These are phyloP conservation scores for Xenosphaeropsis pyriputrescens DNA, from an alignment of 2,329 filamentous ascomycete species.

Conservation along the genomic window DNA sequence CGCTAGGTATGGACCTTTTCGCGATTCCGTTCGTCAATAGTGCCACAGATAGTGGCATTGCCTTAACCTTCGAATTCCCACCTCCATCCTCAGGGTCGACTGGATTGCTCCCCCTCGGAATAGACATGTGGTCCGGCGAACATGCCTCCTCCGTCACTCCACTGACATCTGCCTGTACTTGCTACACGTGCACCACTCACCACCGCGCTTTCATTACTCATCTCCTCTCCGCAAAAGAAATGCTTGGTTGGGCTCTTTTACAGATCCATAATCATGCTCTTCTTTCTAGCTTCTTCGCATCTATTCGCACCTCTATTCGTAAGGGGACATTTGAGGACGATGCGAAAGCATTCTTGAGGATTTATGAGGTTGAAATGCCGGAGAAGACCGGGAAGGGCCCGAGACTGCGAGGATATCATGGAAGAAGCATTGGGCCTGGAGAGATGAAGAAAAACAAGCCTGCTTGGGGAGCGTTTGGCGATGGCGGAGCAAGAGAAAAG, in stretches of 20 bases:
- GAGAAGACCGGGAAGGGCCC: conserved; percentile 64
- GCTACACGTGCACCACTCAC: conserved; percentile 73
- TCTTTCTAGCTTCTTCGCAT: conserved; percentile 58
- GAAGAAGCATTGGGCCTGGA: conserved; percentile 47
- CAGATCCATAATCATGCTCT: conserved; percentile 82
- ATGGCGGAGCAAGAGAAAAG: conserved; percentile 7
- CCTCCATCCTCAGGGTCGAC: background rate
- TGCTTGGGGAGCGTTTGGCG: conserved; percentile 43
- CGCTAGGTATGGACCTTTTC: conserved; percentile 67
- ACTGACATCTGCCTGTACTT: conserved; percentile 49
- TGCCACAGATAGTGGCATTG: conserved; percentile 73
- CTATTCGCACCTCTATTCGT: conserved; percentile 49
- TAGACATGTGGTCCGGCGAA: conserved; percentile 58
- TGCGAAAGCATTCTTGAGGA: conserved; percentile 24
- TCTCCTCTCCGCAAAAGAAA: conserved; percentile 79
- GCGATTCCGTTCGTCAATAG: conserved; percentile 60
- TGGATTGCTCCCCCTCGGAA: conserved; percentile 40
- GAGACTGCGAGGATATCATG: conserved; percentile 69
- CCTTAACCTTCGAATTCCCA: conserved; percentile 60
- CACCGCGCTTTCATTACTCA: conserved; percentile 82
- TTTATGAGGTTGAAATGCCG: conserved; percentile 60
- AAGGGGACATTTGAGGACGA: conserved; percentile 41
- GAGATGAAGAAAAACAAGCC: conserved; percentile 54
- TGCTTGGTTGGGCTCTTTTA: conserved; percentile 88
- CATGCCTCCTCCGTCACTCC: conserved; percentile 50